A percentile compares a stretch with the other conserved stretches of the same genome.
phyloP scores from a whole-genome alignment of 148 eudicot genomes.

The Mesembryanthemum crystallinum region DNA sequence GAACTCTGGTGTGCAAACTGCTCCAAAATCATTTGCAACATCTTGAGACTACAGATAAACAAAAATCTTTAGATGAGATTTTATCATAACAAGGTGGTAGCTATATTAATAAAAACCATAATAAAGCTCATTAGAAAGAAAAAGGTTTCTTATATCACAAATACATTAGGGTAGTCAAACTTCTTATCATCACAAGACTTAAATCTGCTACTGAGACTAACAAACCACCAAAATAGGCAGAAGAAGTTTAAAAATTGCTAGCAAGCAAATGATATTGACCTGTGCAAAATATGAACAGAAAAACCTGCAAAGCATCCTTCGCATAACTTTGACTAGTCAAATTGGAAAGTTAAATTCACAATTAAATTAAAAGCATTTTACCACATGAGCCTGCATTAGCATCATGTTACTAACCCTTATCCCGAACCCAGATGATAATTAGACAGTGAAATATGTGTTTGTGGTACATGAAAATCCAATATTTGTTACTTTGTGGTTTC shows the following conservation, averaged over 20 bases:
- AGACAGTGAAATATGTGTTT: too few relatives aligned
- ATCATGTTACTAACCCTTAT: too few relatives aligned
- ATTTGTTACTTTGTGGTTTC: not conserved
- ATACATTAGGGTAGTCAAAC: not conserved
- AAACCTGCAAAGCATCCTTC: not conserved
- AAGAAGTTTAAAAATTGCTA: not conserved
- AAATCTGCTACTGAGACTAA: not conserved
- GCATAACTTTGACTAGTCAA: not conserved
- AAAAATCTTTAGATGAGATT: not conserved
- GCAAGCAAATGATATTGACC: not conserved
- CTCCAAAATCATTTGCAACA: slow-evolving; percentile 85
- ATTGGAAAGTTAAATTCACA: not conserved
- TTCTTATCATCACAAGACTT: not conserved
- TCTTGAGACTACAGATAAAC: slow-evolving; percentile 70
- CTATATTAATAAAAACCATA: not conserved
- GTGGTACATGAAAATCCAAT: not conserved
- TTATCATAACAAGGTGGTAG: not conserved
- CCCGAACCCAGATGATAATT: too few relatives aligned
- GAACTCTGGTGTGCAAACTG: slow-evolving; percentile 96
- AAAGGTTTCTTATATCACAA: not conserved
- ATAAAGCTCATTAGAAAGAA: not conserved
- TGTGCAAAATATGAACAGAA: not conserved
- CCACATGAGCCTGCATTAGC: too few relatives aligned
- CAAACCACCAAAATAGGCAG: not conserved
- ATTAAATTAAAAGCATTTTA: not conserved